A percentile compares a stretch with the other conserved stretches of the same genome.
These are phyloP conservation scores for Dictyostelium discoideum DNA, from an alignment of 78 protist genomes.

Conservation along the genomic window DNA sequence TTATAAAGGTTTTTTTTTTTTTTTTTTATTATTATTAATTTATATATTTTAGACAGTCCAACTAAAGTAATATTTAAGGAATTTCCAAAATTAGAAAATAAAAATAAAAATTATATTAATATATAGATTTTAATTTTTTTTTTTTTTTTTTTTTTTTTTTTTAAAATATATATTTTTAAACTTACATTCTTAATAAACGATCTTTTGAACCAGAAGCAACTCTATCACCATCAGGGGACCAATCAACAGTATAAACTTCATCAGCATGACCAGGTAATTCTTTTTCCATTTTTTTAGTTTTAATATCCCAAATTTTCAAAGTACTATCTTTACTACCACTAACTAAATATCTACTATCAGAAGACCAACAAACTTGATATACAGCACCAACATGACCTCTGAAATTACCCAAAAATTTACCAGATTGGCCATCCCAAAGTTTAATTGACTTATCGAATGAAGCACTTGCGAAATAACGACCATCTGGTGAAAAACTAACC, in stretches of 20 bases:
- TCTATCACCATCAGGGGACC: slow-evolving; percentile 97
- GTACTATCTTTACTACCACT: slow-evolving; percentile 96
- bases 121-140: not conserved
- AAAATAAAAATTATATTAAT: not conserved
- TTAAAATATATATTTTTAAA: too few relatives aligned
- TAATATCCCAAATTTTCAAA: slow-evolving; percentile 92
- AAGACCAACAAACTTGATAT: slow-evolving; percentile 97
- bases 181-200: slow-evolving; percentile 88
- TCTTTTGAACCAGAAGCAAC: slow-evolving; percentile 97
- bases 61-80: not conserved
- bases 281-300: slow-evolving; percentile 75
- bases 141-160: not conserved
- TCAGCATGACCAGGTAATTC: slow-evolving; percentile 99
- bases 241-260: slow-evolving; percentile 97
- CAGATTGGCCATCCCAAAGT: slow-evolving; percentile 95
- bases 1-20: not conserved
- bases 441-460: slow-evolving; percentile 97
- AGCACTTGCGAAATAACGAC: slow-evolving; percentile 95
- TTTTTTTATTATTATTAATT: not conserved
- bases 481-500: slow-evolving; percentile 96
- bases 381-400: slow-evolving; percentile 98
- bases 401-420: slow-evolving; percentile 92
- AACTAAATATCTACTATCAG: slow-evolving; percentile 95
- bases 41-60: not conserved
- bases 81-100: not conserved